Evolutionary conservation across 1,139 yeast genomes (phyloP), one percentile per base, ranked within the genome.

Genomic region (Candida pseudoviswanathii): DNA sequence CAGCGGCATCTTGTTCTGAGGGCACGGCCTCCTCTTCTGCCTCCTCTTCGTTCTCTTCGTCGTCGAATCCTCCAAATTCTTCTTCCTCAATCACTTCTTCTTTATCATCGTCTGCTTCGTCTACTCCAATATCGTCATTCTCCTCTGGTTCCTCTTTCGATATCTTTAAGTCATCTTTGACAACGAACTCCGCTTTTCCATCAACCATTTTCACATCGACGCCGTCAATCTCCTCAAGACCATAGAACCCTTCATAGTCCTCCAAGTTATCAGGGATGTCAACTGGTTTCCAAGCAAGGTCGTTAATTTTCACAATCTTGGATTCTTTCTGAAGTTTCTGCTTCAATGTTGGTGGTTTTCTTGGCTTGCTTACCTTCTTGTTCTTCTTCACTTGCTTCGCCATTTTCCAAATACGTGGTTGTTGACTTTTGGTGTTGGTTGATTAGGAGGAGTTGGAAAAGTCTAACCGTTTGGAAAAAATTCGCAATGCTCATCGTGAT

Each of bases 161-260:
- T 45, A 22, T 49, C 51, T 10, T 48, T 54, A 3, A 46, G 49
- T 26, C 50, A 51, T 37, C 49, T 47, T 73, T 76, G 3, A 84
- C 81, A 25, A 81, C 67, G 60, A 89, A 89, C 56, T 80, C 79
- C 0, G 86, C 82, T 53, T 75, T 73, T 11, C 96, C 96, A 50
- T 82, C 74, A 2, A 83, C 81, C 49, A 82, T 75, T 54, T 81
- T 81, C 4, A 92, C 92, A 59, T 81, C 92, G 25, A 92, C 97
- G 27, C 97, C 97, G 48, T 91, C 97, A 47, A 94, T 80, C 65
- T 94, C 99, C 66, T 94, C 98, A 40, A 94, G 70, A 0, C 97
- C 99, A 66, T 84, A 89, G 58, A 91, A 86, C 0, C 97, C 97
- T 59, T 87, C 92, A 63, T 87, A 88, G 65, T 89, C 96, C 52